Base-by-base conservation (phyloP, 768 basidiomycete genomes). In the Lactarius trivialis region DNA sequence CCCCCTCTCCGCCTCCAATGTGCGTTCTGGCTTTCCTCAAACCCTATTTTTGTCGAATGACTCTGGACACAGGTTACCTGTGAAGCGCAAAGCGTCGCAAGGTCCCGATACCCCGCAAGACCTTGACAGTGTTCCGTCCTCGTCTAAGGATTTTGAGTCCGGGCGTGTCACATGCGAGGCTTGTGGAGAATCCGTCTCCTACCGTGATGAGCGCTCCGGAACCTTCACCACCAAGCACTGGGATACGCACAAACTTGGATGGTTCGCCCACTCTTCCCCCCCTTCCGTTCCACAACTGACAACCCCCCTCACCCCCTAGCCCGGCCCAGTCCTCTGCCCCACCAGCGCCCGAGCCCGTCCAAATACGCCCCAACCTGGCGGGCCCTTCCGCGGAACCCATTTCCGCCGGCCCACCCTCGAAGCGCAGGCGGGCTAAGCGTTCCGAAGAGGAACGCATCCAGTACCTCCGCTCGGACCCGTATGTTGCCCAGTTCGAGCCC, bases 401-500 rank as follows among this genome's bases (percentile, higher is more conserved):
- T 30, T 50, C 55, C 33, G 30, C 50, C 3, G 68, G 39, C 43
- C 68, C 69, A 33, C 69, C 67, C 2, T 61, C 68, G 15, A 88
- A 89, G 69, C 83, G 86, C 21, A 82, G 88, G 4, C 80, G 88
- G 34, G 85, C 88, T 0, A 90, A 90, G 68, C 81, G 88, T 39
- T 85, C 87, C 0, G 89, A 91, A 64, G 86, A 88, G 41, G 87
- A 89, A 62, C 84, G 87, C 21, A 89, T 89, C 65, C 81, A 84
- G 50, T 89, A 89, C 58, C 68, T 81, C 61, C 80, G 83, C 52
- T 76, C 80, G 0, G 89, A 91, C 70, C 86, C 86, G 17, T 88
- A 89, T 67, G 88, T 91, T 45, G 86, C 84, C n/a, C 79, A 86
- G 66, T 89, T 89, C 70, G 88, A 91, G 73, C 82, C 89, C 0